Percentiles rank a stretch among this genome's conserved stretches.
Evolutionary conservation across 2,329 filamentous ascomycete genomes (phyloP).

Genomic region (Aspergillus brunneoviolaceus): DNA sequence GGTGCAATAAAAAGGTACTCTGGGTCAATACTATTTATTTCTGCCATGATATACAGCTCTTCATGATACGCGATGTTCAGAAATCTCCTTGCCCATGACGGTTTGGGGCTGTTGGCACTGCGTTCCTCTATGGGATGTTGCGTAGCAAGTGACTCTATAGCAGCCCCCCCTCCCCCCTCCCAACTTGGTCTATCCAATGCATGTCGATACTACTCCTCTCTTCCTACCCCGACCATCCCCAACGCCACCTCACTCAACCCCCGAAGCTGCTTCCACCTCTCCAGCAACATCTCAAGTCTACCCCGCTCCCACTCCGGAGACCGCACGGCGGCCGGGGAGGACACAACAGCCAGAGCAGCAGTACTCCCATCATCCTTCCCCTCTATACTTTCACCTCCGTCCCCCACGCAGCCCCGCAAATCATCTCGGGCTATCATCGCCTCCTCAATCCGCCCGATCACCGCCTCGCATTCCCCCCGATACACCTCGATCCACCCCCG

Average conservation of each 20-base stretch:
- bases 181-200: too few species aligned
- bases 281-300: constrained; percentile 21
- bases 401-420: neutral
- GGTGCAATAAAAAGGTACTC: neutral
- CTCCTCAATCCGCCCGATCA: constrained; percentile 15
- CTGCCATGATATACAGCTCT: too few species aligned
- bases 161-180: too few species aligned
- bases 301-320: constrained; percentile 7
- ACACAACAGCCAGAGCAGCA: too few species aligned
- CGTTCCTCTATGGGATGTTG: too few species aligned
- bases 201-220: too few species aligned
- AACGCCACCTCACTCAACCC: constrained; percentile 26
- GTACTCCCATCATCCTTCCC: neutral
- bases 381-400: neutral
- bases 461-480: constrained; percentile 24
- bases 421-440: neutral
- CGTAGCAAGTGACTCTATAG: too few species aligned
- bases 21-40: neutral
- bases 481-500: constrained; percentile 29
- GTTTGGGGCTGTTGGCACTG: too few species aligned
- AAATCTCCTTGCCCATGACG: too few species aligned
- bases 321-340: neutral
- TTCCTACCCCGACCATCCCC: neutral
- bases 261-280: constrained; percentile 36
- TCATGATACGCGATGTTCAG: too few species aligned